phyloP scores from a whole-genome alignment of 2,329 filamentous ascomycete genomes.

The Microdochium trichocladiopsis region DNA sequence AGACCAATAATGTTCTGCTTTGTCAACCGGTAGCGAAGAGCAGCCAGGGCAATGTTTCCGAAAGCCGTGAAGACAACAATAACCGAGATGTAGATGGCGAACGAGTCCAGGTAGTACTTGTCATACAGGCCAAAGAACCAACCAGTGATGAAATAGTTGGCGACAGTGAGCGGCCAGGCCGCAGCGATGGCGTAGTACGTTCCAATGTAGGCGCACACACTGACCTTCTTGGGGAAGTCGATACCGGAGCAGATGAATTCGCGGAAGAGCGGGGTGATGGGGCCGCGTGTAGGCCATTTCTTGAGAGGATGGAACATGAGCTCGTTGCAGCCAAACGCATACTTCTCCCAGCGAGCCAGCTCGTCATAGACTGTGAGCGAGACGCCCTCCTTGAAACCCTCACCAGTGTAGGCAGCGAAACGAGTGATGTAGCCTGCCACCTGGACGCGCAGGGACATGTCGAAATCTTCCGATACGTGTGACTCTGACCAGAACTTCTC shows the following conservation, averaged over 20 bases:
- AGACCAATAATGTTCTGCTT: constrained; percentile 39
- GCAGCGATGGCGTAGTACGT: constrained; percentile 76
- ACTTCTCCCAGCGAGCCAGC: constrained; percentile 80
- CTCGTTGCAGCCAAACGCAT: constrained; percentile 79
- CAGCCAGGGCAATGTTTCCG: constrained; percentile 38
- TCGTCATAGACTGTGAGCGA: constrained; percentile 82
- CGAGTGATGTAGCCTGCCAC: constrained; percentile 66
- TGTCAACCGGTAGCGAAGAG: constrained; percentile 51
- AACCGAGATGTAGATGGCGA: constrained; percentile 23
- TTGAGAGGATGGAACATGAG: constrained; percentile 72
- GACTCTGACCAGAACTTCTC: constrained; percentile 79
- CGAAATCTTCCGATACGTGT: constrained; percentile 76
- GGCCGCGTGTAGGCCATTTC: constrained; percentile 65
- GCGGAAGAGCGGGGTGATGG: constrained; percentile 73
- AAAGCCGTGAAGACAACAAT: constrained; percentile 23
- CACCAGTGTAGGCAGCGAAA: constrained; percentile 64
- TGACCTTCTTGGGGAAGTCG: constrained; percentile 68
- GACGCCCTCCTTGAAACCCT: constrained; percentile 78
- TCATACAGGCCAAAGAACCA: constrained; percentile 46
- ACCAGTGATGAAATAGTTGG: constrained; percentile 70
- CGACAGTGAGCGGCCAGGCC: constrained; percentile 65
- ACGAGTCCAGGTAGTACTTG: constrained; percentile 62
- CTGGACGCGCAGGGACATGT: constrained; percentile 73
- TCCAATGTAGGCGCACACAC: constrained; percentile 69
- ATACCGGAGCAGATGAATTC: constrained; percentile 68